These are phyloP conservation scores for Aureobasidium lini DNA, from an alignment of 2,329 filamentous ascomycete genomes.

Conservation along the genomic window DNA sequence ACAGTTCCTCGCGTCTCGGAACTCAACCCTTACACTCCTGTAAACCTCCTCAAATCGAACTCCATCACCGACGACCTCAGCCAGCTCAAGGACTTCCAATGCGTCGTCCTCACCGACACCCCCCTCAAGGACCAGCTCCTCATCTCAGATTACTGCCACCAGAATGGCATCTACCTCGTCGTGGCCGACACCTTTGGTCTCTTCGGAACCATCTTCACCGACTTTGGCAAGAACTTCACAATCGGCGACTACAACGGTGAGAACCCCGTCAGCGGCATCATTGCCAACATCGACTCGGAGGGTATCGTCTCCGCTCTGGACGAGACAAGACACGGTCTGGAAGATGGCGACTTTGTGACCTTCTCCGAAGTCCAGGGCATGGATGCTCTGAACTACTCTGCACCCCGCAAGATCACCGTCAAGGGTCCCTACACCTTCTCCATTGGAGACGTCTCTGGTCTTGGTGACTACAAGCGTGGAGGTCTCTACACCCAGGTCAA, in stretches of 20 bases:
- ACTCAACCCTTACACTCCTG: slow-evolving; percentile 92
- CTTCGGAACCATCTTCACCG: slow-evolving; percentile 93
- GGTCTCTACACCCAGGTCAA: slow-evolving; percentile 94
- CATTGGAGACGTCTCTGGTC: slow-evolving; percentile 81
- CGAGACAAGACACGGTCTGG: slow-evolving; percentile 87
- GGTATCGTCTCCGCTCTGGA: slow-evolving; percentile 89
- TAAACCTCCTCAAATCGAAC: slow-evolving; percentile 59
- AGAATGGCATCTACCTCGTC: slow-evolving; percentile 85
- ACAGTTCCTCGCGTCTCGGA: slow-evolving; percentile 87
- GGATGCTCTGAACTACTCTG: slow-evolving; percentile 74
- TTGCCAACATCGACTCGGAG: slow-evolving; percentile 82
- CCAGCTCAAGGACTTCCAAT: slow-evolving; percentile 84
- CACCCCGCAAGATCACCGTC: slow-evolving; percentile 83
- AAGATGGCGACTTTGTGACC: slow-evolving; percentile 93
- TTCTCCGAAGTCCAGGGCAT: slow-evolving; percentile 91
- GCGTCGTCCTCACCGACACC: slow-evolving; percentile 82
- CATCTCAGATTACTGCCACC: slow-evolving; percentile 89
- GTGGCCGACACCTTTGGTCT: slow-evolving; percentile 85
- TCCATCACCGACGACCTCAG: slow-evolving; percentile 69
- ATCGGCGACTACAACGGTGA: slow-evolving; percentile 87
- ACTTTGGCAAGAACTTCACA: slow-evolving; percentile 92
- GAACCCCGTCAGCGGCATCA: slow-evolving; percentile 76
- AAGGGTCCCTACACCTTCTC: slow-evolving; percentile 96
- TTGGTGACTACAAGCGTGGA: slow-evolving; percentile 81
- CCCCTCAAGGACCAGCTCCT: slow-evolving; percentile 70